Evolutionary conservation across 2,329 filamentous ascomycete species (phyloP).

Genomic region (Ophiocordyceps camponoti-leonardi): DNA sequence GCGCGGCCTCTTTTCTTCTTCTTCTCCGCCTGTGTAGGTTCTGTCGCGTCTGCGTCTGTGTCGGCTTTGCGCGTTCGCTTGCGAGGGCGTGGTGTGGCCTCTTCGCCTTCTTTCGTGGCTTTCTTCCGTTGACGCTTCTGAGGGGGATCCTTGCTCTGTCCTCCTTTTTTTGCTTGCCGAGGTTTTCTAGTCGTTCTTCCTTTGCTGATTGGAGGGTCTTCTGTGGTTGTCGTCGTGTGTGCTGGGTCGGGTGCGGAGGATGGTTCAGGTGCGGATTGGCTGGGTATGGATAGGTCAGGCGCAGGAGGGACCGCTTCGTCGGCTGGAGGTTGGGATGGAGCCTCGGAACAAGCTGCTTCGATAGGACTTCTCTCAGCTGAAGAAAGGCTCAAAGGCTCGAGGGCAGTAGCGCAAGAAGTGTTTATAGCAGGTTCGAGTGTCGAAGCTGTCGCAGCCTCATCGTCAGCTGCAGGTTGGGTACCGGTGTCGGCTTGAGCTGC

Average conservation of each 20-base stretch:
- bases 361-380: not conserved
- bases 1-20: conserved; percentile 15
- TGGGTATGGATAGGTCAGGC: not conserved
- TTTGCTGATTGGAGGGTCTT: not conserved
- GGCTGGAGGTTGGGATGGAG: not conserved
- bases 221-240: not conserved
- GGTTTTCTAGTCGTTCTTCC: not conserved
- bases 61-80: conserved; percentile 12
- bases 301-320: not conserved
- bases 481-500: not conserved
- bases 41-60: conserved; percentile 8
- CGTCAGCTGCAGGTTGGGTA: not conserved
- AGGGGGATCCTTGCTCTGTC: conserved; percentile 8
- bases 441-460: not conserved
- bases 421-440: not conserved
- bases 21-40: conserved; percentile 7
- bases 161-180: conserved; percentile 2
- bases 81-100: conserved; percentile 5
- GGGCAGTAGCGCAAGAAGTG: not conserved
- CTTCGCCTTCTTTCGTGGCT: conserved; percentile 8
- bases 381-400: not conserved
- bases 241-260: not conserved
- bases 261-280: too few relatives aligned
- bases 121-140: conserved; percentile 17
- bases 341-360: not conserved